phyloP scores from a whole-genome alignment of 768 basidiomycete genomes.

The Termitomyces sp. region DNA sequence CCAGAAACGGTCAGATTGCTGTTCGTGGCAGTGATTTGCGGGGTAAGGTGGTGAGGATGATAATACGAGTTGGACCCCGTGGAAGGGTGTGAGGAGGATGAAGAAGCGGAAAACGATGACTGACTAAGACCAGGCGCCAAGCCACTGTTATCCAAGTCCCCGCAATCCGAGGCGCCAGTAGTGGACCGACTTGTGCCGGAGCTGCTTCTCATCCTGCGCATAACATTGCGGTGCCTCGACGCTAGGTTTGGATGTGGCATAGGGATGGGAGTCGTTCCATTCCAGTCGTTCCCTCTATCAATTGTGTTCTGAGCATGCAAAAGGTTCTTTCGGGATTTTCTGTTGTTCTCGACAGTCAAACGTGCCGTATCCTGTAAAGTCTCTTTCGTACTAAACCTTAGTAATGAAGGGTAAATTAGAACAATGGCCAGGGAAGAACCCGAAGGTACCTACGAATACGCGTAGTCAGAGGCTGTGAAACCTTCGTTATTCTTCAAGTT shows the following conservation, averaged over 20 bases:
- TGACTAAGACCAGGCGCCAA: conserved; percentile 38
- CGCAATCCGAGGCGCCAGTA: conserved; percentile 70
- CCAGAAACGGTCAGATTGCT: conserved; percentile 24
- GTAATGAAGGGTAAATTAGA: neutral
- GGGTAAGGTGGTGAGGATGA: conserved; percentile 23
- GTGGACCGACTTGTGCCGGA: conserved; percentile 72
- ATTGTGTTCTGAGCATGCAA: conserved; percentile 64
- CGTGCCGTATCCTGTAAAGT: conserved; percentile 80
- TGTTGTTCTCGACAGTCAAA: conserved; percentile 72
- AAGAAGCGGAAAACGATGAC: conserved; percentile 52
- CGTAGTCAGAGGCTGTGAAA: conserved; percentile 90
- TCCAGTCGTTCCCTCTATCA: conserved; percentile 60
- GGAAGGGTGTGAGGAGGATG: conserved; percentile 56
- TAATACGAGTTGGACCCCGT: conserved; percentile 39
- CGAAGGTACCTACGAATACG: conserved; percentile 63
- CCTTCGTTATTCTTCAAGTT: conserved; percentile 84
- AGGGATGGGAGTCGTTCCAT: conserved; percentile 31
- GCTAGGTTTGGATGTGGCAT: conserved; percentile 36
- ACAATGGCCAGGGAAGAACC: neutral
- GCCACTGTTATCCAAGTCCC: conserved; percentile 47
- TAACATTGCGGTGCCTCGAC: conserved; percentile 35
- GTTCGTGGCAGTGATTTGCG: conserved; percentile 25
- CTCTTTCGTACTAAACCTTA: conserved; percentile 67
- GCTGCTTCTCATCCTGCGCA: conserved; percentile 67
- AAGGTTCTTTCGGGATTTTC: conserved; percentile 58